phyloP scores from a whole-genome alignment of 768 basidiomycete species.

The Tricholoma flavovirens region DNA sequence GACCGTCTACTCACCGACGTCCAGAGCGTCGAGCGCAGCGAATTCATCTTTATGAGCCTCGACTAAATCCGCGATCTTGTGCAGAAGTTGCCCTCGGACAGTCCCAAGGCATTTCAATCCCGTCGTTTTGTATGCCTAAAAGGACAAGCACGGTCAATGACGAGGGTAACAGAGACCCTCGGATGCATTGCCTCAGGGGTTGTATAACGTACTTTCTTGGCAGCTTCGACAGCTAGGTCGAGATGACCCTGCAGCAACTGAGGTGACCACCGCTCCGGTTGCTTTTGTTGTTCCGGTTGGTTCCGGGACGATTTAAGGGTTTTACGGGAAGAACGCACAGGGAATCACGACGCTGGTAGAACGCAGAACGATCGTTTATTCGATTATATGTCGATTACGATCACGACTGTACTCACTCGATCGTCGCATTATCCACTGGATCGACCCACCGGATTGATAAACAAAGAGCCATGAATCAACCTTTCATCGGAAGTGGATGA shows the following conservation, averaged over 20 bases:
- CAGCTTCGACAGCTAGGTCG: constrained; percentile 35
- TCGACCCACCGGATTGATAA: constrained; percentile 64
- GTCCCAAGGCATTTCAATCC: constrained; percentile 49
- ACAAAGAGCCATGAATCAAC: constrained; percentile 27
- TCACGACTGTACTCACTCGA: constrained; percentile 47
- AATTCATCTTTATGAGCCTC: constrained; percentile 21
- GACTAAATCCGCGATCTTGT: constrained; percentile 25
- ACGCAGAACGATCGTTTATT: not conserved
- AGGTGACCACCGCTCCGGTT: constrained; percentile 56
- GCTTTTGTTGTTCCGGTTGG: constrained; percentile 29
- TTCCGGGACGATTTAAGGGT: not conserved
- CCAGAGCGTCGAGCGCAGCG: constrained; percentile 19
- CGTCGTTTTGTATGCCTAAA: constrained; percentile 36
- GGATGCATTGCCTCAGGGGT: too few species aligned
- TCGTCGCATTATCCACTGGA: constrained; percentile 48
- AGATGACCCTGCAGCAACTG: constrained; percentile 55
- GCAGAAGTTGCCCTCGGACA: constrained; percentile 19
- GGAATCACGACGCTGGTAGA: constrained; percentile 52
- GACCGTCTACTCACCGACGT: constrained; percentile 15
- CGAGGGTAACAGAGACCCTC: too few species aligned
- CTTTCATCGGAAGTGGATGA: not conserved
- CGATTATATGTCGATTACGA: not conserved
- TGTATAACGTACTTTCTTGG: constrained; percentile 47
- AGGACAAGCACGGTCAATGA: too few species aligned
- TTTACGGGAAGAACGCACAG: constrained; percentile 28